Evolutionary conservation across 495 filamentous ascomycete species (phyloP), one percentile per base, ranked within the genome.

Genomic region (Penicillium cosmopolitanum): DNA sequence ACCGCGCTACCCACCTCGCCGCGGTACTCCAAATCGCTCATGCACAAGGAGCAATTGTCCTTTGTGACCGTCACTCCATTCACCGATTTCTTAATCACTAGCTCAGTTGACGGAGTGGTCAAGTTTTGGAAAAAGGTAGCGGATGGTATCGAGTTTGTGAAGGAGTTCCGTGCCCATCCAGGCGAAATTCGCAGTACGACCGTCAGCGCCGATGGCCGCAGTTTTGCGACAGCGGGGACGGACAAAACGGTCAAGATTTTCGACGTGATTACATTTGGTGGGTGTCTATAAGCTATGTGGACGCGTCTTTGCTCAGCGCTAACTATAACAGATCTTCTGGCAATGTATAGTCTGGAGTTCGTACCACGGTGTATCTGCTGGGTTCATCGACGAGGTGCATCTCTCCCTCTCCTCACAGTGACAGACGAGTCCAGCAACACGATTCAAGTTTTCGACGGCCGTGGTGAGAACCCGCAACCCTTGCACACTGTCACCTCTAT

Each of bases 101-200:
- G 87, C 62, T 97, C 93, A 3, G 76, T 91, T 16, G 94, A 99
- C 71, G 96, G 96, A 3, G 87, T 92, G 0, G 94, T 98, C 52
- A 98, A 98, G 73, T 99, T 98, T 75, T 99, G 95, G 95, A 98
- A 99, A 81, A 99, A 99, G 76, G 84, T 90, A 60, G 86, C 85
- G 5, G 88, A 89, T 9, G 91, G 91, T 0, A 90, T 97, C 34
- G 95, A 99, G 74, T 98, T 98, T 65, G 93, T 98, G 15, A 99
- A 99, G 76, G 93, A 97, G 78, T 99, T 96, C 77, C 86, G 87
- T 57, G 93, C 93, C 16, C 96, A 98, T 72, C 81, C 81, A 55
- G 91, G 90, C 33, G 93, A 96, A 70, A 92, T 98, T 66, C 85
- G 79, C 34, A 87, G 88, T 38, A 90, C 93, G 31, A 92, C 86